Base-by-base conservation (phyloP, 331 rosid species). In the Malus hybrid region DNA sequence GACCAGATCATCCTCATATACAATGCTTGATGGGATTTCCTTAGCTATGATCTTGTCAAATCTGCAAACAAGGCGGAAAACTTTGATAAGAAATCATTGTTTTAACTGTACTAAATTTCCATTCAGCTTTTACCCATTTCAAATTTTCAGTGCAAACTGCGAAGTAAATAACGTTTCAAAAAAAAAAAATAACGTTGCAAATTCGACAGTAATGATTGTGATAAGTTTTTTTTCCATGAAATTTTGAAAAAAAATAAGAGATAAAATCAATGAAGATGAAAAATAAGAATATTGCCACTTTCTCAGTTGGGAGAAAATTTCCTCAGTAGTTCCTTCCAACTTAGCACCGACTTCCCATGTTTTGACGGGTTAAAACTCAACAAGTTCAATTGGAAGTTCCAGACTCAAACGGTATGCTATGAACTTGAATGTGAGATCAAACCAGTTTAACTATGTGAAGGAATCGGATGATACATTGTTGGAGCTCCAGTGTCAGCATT, bases 21-120 rank as follows among this genome's bases (percentile, higher is more conserved):
- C 97, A 80, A 90, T 82, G 82, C 76, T 87, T 5, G 96, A 85
- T 83, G 97, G 95, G 78, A 93, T 93, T 88, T 93, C 97, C 89
- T 93, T 91, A 48, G 85, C 86, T 80, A 93, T 93, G 75, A 93
- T 88, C 88, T 90, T 90, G 89, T 91, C 98, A 79, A 91, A 93
- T 85, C 97, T 91, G 92, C 59, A 74, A 75, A 27, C 22, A 36
- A 20, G 29, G 5, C 13, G 19, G 66, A 24, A 65, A 8, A 48
- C 14, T 44, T 44, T 10, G 50, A 44, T 11, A 69, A 69, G 50
- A 73, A 48, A 20, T 65, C 68, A 44, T 4, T 46, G 22, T 48
- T 29, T 27, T 69, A 15, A 15, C 16, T 0, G 56, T 11, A 39
- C 18, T 36, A 19, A 16, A 42, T 46, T 69, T 69, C 39, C 39